A percentile compares a stretch with the other conserved stretches of the same genome.
Conservation (phyloP, 345 rosid genomes). For the Anastatica hierochuntica region DNA sequence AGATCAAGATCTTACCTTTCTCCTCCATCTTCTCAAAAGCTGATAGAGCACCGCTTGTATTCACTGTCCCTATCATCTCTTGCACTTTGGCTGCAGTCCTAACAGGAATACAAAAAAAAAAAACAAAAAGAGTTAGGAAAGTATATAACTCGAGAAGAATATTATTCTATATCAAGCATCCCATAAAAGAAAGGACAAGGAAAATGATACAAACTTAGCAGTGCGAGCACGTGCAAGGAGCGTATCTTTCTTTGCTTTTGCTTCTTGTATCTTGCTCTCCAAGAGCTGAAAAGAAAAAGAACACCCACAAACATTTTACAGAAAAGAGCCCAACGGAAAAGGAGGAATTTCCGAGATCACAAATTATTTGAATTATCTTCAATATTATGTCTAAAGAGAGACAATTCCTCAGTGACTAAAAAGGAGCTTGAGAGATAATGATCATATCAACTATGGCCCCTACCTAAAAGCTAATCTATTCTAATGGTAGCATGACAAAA, state of each 20-base stretch:
- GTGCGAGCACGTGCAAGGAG: conserved; percentile 59
- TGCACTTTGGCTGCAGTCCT: conserved; percentile 75
- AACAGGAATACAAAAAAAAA: conserved; percentile 4
- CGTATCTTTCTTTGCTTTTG: conserved; percentile 93
- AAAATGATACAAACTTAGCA: conserved; percentile 23
- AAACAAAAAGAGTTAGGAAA: background rate
- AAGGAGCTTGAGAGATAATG: background rate
- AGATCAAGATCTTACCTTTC: conserved; percentile 37
- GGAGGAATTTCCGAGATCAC: no score
- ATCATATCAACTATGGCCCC: background rate
- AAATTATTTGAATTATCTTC: no score
- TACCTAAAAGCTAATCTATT: background rate
- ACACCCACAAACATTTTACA: background rate
- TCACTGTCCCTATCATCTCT: conserved; percentile 73
- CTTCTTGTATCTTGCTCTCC: conserved; percentile 99
- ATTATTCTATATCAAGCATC: background rate
- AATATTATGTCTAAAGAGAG: background rate
- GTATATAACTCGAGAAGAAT: background rate
- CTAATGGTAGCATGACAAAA: background rate
- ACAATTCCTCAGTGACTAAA: background rate
- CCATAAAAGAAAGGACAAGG: background rate
- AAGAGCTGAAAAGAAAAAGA: conserved; percentile 46
- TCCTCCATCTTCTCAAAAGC: conserved; percentile 85
- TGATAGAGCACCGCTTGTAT: conserved; percentile 61
- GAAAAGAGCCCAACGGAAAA: no score